Conservation (phyloP, 164 flowering plant species). For the Macadamia tetraphylla region DNA sequence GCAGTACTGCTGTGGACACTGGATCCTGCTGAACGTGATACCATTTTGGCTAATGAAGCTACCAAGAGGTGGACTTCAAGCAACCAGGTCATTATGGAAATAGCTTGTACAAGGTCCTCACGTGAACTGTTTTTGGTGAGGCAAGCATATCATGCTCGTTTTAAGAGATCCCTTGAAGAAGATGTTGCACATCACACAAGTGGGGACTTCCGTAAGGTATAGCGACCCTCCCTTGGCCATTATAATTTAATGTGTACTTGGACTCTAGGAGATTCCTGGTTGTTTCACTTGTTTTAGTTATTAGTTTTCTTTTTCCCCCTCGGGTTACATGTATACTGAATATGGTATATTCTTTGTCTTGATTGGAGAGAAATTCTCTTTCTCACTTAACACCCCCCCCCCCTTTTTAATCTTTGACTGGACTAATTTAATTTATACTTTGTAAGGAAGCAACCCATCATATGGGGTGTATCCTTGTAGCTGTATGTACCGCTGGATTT, state of each 20-base stretch:
- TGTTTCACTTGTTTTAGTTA: not conserved
- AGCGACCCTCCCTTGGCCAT: not conserved
- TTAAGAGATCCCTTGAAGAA: constrained; percentile 77
- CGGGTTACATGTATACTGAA: not conserved
- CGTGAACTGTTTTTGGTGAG: constrained; percentile 48
- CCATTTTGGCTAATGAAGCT: constrained; percentile 59
- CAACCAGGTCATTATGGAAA: constrained; percentile 58
- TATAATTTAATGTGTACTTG: not conserved
- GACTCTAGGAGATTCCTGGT: not conserved
- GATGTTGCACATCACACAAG: constrained; percentile 68
- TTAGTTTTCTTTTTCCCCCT: not conserved
- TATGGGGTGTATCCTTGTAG: too few species aligned
- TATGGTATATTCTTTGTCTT: not conserved
- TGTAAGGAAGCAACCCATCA: too few species aligned
- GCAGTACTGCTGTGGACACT: constrained; percentile 55
- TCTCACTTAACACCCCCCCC: too few species aligned
- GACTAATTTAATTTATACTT: too few species aligned
- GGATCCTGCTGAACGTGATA: constrained; percentile 75
- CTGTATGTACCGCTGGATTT: too few species aligned
- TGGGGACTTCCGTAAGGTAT: constrained; percentile 72
- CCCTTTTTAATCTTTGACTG: too few species aligned
- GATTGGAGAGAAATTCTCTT: too few species aligned
- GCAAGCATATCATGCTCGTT: constrained; percentile 68
- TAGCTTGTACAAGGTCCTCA: constrained; percentile 65
- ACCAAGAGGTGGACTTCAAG: constrained; percentile 40